Base-by-base conservation (phyloP, 1,284 basidiomycete species). In the Ganoderma leucocontextum region DNA sequence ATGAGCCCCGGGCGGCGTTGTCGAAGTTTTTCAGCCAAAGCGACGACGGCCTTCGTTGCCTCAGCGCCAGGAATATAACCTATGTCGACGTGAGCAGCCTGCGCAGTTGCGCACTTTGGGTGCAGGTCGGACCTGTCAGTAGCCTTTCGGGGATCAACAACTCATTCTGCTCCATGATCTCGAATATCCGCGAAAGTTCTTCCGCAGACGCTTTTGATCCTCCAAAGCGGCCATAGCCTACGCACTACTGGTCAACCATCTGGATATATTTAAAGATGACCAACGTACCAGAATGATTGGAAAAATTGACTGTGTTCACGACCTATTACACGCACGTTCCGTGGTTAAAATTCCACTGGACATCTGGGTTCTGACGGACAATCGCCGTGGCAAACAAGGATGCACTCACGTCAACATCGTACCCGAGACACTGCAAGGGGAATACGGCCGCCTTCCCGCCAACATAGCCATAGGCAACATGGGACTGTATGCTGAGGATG, bases 391-490 rank as follows among this genome's bases (percentile, higher is more conserved):
- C 17, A 44, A 47, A 55, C 44, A 17, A 44, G 7, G 39, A 63
- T 38, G 25, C 9, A 87, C 85, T 88, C 88, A 95, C 95, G 83
- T 99, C 97, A 52, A 99, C 96, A 74, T 99, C 96, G 82, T 94
- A 99, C 33, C 96, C 97, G 57, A 99, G 87, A 69, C 95, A 91
- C 80, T 99, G 97, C 17, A 99, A 86, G 0, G 97, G 97, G 77
- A 99, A 98, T 0, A 95, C 93, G 0, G 97, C 97, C 2, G 97
- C 95, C 86, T 97, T 96, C 75, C 88, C 88, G 75, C 97, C 97
- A n/a, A 98, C 97, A 78, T 97, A 99, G 66, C 97, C 97, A 73
- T 92, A 95, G 2, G 94, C 90, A 67, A 99, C 97, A 76, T 99
- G 97, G 0, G 94, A 95, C 78, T 99, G 97, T 60, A 99, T 89